Conservation (phyloP, 1,284 basidiomycete species). For the Limonomyces culmigenus region DNA sequence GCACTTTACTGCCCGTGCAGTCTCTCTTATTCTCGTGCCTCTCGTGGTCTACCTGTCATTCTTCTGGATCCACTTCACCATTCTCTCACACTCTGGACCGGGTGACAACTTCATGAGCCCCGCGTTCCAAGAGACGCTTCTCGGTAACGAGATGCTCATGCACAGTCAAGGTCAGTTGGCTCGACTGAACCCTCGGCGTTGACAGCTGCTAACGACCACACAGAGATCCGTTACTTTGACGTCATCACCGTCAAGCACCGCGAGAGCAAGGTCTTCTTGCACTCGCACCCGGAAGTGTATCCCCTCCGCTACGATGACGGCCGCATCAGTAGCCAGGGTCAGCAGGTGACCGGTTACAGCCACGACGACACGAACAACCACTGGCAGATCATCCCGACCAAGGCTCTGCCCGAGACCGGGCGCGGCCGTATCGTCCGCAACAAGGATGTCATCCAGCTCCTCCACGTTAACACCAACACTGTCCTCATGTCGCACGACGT, state of each 20-base stretch:
- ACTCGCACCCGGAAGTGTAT: constrained; percentile 84
- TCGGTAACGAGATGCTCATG: constrained; percentile 82
- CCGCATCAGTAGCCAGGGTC: constrained; percentile 89
- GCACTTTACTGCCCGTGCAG: constrained; percentile 77
- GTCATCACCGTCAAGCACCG: constrained; percentile 80
- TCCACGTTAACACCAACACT: constrained; percentile 77
- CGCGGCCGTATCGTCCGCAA: constrained; percentile 81
- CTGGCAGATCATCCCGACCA: constrained; percentile 93
- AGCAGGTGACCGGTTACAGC: constrained; percentile 97
- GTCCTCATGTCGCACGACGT: constrained; percentile 92
- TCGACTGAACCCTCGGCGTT: constrained; percentile 1
- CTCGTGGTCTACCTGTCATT: constrained; percentile 85
- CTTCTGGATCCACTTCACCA: constrained; percentile 92
- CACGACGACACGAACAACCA: constrained; percentile 89
- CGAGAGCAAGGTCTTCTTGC: constrained; percentile 83
- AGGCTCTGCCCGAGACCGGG: constrained; percentile 77
- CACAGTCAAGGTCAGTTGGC: constrained; percentile 63
- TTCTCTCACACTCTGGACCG: constrained; percentile 81
- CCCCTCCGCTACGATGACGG: constrained; percentile 94
- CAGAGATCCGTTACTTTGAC: constrained; percentile 91
- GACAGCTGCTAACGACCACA: constrained; percentile 1
- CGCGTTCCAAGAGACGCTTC: constrained; percentile 91
- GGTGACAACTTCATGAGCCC: constrained; percentile 98
- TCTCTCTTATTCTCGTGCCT: constrained; percentile 82
- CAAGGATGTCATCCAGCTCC: constrained; percentile 76